A percentile compares a stretch with the other conserved stretches of the same genome.
phyloP scores from a whole-genome alignment of 371 early-diverging fungal genomes.

The Haplosporangium sp. region DNA sequence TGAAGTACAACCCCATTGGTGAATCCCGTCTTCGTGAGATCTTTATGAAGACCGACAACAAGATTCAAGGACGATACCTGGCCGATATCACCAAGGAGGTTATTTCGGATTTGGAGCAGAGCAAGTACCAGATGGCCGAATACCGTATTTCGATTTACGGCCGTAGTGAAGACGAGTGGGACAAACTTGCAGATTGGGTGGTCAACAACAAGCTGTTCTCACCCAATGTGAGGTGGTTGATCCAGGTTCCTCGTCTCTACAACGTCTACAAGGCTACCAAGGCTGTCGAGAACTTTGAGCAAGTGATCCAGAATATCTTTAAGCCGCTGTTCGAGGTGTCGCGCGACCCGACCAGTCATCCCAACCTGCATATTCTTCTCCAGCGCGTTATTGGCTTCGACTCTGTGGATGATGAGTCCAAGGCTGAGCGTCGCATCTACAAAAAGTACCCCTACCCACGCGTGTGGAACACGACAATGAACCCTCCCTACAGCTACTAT shows the following conservation, averaged over 20 bases:
- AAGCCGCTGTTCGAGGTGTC: constrained; percentile 96
- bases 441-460: constrained; percentile 90
- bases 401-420: constrained; percentile 98
- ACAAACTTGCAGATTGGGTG: constrained; percentile 96
- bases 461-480: constrained; percentile 80
- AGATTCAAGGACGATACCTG: constrained; percentile 90
- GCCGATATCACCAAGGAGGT: constrained; percentile 98
- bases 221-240: constrained; percentile 95
- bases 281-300: constrained; percentile 80
- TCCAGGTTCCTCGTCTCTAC: constrained; percentile 97
- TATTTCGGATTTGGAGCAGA: constrained; percentile 91
- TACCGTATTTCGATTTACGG: constrained; percentile 96
- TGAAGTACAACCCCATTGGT: constrained; percentile 97
- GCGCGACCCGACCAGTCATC: constrained; percentile 82
- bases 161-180: constrained; percentile 86
- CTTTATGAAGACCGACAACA: constrained; percentile 97
- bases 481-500: constrained; percentile 99
- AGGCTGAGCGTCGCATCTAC: constrained; percentile 85
- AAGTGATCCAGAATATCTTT: constrained; percentile 90
- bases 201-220: constrained; percentile 93
- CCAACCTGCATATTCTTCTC: constrained; percentile 92
- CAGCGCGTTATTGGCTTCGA: constrained; percentile 98
- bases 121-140: constrained; percentile 96
- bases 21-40: constrained; percentile 80
- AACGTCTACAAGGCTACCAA: constrained; percentile 85